Evolutionary conservation across 2,329 filamentous ascomycete genomes (phyloP).

Genomic region (Colletotrichum australisinense): DNA sequence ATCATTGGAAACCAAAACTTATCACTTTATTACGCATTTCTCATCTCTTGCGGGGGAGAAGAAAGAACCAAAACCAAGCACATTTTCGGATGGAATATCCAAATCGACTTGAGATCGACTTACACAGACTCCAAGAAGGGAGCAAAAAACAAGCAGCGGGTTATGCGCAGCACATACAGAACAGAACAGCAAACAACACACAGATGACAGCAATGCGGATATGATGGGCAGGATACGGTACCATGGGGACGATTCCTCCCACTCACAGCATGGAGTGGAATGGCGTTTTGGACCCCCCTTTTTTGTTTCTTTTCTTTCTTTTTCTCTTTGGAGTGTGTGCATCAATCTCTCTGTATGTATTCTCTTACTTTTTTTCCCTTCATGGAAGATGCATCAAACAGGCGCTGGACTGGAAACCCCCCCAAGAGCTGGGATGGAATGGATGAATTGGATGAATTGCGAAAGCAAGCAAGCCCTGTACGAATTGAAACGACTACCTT

Average conservation of each 20-base stretch:
- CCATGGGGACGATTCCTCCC: neutral
- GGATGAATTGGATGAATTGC: neutral
- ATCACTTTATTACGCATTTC: neutral
- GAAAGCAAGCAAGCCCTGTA: neutral
- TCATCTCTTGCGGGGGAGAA: neutral
- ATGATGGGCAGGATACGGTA: neutral
- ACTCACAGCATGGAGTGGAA: neutral
- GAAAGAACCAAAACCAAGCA: neutral
- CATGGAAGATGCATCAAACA: neutral
- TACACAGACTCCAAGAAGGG: conserved; percentile 2
- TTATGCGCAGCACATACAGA: neutral
- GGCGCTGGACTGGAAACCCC: neutral
- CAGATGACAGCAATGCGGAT: neutral
- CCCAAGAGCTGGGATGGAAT: neutral
- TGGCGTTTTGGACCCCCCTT: neutral
- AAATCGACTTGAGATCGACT: neutral
- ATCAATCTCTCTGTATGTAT: neutral
- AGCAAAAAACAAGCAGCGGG: neutral
- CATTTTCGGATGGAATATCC: neutral
- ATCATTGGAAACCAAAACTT: neutral
- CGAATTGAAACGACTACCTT: neutral
- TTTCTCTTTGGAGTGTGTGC: neutral
- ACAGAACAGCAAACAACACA: neutral
- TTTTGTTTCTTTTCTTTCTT: neutral
- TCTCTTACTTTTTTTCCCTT: neutral